phyloP scores from a whole-genome alignment of 2,329 filamentous ascomycete species.

The Bretziella fagacearum region DNA sequence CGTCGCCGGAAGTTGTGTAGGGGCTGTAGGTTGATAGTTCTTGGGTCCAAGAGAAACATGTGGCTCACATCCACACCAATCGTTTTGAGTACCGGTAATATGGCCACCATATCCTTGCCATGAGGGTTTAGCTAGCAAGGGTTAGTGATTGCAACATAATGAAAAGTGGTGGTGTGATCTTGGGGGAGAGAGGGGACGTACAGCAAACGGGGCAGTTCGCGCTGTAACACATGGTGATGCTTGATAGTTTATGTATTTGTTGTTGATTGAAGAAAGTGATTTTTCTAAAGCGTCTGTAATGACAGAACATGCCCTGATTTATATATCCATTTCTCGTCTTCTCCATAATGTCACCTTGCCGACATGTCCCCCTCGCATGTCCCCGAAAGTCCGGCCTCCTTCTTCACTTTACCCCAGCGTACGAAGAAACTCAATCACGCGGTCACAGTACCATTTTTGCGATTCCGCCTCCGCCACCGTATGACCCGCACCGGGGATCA shows the following conservation, averaged over 20 bases:
- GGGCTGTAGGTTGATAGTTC: constrained; percentile 29
- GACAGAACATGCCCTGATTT: no score
- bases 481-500: constrained; percentile 37
- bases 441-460: constrained; percentile 32
- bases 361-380: not conserved
- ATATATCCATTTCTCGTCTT: not conserved
- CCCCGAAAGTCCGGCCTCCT: not conserved
- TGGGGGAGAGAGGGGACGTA: constrained; percentile 13
- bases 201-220: constrained; percentile 18
- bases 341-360: not conserved
- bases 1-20: constrained; percentile 24
- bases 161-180: not conserved
- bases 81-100: no score
- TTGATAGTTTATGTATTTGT: no score
- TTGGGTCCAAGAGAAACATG: constrained; percentile 28
- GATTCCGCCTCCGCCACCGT: constrained; percentile 30
- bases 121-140: constrained; percentile 27
- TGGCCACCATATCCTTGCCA: constrained; percentile 35
- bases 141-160: not conserved
- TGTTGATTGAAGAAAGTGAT: no score
- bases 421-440: constrained; percentile 30
- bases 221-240: constrained; percentile 19
- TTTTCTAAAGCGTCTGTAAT: no score
- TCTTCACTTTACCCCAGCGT: constrained; percentile 15
- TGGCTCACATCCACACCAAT: constrained; percentile 33